phyloP scores from a whole-genome alignment of 2,329 filamentous ascomycete genomes.

The Coniella vitis region DNA sequence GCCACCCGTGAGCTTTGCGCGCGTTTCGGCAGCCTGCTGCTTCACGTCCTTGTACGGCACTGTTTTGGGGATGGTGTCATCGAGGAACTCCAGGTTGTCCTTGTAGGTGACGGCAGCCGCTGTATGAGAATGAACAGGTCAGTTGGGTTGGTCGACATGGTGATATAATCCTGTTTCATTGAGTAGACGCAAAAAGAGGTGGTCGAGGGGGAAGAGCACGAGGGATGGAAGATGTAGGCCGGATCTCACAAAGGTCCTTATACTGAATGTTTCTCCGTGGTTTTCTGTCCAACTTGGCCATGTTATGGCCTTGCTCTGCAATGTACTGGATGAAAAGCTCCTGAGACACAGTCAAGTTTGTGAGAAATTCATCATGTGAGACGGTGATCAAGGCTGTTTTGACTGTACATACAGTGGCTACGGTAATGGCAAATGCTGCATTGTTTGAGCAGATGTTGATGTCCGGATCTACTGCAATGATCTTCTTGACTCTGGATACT shows the following conservation, averaged over 20 bases:
- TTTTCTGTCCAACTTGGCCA: constrained; percentile 86
- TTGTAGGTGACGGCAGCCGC: constrained; percentile 79
- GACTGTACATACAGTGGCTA: constrained; percentile 62
- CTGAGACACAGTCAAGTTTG: constrained; percentile 34
- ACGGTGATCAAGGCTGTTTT: neutral
- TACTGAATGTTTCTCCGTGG: constrained; percentile 93
- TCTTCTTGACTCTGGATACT: constrained; percentile 96
- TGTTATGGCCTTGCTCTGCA: constrained; percentile 74
- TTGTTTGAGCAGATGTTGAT: constrained; percentile 84
- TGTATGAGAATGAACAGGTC: constrained; percentile 32
- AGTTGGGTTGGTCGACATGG: neutral
- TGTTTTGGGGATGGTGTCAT: constrained; percentile 85
- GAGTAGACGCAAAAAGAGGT: neutral
- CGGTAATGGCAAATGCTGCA: constrained; percentile 85
- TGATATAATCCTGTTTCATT: no score
- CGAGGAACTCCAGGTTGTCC: constrained; percentile 91
- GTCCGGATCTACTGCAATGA: constrained; percentile 82
- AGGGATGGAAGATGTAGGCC: no score
- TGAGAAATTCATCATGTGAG: neutral
- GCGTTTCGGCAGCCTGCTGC: constrained; percentile 47
- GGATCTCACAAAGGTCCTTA: constrained; percentile 69
- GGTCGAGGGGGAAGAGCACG: neutral
- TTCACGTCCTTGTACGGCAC: constrained; percentile 74
- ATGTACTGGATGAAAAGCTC: constrained; percentile 96
- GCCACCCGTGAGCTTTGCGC: constrained; percentile 41